phyloP scores from a whole-genome alignment of 2,329 filamentous ascomycete genomes.

The Coniella lustricola region DNA sequence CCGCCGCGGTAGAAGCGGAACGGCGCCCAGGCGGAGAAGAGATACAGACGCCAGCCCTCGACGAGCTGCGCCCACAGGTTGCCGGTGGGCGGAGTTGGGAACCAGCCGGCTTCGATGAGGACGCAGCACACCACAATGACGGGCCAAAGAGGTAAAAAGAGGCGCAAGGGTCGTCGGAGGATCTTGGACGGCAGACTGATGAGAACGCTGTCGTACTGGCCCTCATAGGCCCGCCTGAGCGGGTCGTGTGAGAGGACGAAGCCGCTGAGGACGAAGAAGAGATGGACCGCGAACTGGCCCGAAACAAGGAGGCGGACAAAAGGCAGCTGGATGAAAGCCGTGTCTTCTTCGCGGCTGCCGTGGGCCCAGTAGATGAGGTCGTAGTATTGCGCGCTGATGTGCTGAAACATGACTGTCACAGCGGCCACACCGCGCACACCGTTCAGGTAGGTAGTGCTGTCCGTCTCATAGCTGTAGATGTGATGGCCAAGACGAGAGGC shows the following conservation, averaged over 20 bases:
- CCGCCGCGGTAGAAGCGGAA: slow-evolving; percentile 4
- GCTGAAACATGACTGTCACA: slow-evolving; percentile 18
- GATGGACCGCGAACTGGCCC: slow-evolving; percentile 21
- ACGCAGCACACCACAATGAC: slow-evolving; percentile 1
- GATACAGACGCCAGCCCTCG: background rate
- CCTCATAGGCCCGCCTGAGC: slow-evolving; percentile 6
- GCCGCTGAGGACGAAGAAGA: slow-evolving; percentile 31
- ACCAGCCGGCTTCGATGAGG: slow-evolving; percentile 2
- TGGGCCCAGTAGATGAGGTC: background rate
- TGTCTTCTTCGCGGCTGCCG: slow-evolving; percentile 1
- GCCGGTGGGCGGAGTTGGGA: background rate
- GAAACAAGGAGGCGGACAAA: slow-evolving; percentile 22
- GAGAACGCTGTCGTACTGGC: background rate
- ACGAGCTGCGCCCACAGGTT: background rate
- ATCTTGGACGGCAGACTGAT: slow-evolving; percentile 20
- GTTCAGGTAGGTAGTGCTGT: slow-evolving; percentile 17
- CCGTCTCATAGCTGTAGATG: too few relatives aligned
- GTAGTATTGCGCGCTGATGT: slow-evolving; percentile 17
- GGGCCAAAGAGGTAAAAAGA: slow-evolving; percentile 9
- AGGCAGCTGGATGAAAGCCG: slow-evolving; percentile 12
- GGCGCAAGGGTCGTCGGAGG: slow-evolving; percentile 16
- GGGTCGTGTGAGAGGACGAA: slow-evolving; percentile 28
- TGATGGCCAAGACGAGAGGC: too few relatives aligned
- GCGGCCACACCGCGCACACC: slow-evolving; percentile 21
- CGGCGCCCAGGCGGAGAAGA: background rate